A percentile compares a stretch with the other conserved stretches of the same genome.
Evolutionary conservation across 2,329 filamentous ascomycete genomes (phyloP).

Genomic region (Stylonectria norvegica): DNA sequence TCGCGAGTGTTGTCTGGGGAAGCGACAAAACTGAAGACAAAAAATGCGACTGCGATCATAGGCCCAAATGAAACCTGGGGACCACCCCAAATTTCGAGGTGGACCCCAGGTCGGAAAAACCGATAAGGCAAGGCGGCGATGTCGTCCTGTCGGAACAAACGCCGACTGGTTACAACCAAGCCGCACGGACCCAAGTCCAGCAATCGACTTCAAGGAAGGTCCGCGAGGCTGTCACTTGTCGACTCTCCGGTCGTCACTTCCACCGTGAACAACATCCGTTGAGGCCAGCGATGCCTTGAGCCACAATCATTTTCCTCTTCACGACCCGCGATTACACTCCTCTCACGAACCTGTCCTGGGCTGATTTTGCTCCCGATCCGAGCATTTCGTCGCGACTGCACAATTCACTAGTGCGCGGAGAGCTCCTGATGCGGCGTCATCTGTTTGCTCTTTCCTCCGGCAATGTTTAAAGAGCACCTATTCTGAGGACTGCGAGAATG

Average conservation of each 20-base stretch:
- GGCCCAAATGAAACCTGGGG: conserved; percentile 15
- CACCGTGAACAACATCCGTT: conserved; percentile 5
- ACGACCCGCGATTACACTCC: conserved; percentile 1
- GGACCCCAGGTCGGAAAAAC: conserved; percentile 30
- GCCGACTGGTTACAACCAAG: conserved; percentile 18
- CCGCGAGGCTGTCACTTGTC: conserved; percentile 26
- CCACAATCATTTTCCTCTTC: conserved; percentile 14
- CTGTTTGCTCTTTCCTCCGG: conserved; percentile 25
- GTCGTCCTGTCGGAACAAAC: conserved; percentile 24
- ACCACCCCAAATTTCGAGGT: conserved; percentile 1
- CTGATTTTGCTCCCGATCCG: conserved; percentile 5
- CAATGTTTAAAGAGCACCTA: conserved; percentile 31
- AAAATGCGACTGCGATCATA: conserved; percentile 23
- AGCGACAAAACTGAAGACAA: conserved; percentile 21
- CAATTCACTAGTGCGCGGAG: conserved; percentile 8
- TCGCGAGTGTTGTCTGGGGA: neutral
- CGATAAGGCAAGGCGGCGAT: conserved; percentile 22
- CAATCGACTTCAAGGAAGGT: conserved; percentile 20
- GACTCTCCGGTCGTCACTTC: conserved; percentile 19
- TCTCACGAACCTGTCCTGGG: conserved; percentile 1
- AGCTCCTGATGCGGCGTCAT: conserved; percentile 26
- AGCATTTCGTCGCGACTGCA: neutral
- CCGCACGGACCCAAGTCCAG: conserved; percentile 18
- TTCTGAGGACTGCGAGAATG: conserved; percentile 29
- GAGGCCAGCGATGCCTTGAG: conserved; percentile 22